phyloP scores from a whole-genome alignment of 73 alveolate species.

The Paramecium caudatum region DNA sequence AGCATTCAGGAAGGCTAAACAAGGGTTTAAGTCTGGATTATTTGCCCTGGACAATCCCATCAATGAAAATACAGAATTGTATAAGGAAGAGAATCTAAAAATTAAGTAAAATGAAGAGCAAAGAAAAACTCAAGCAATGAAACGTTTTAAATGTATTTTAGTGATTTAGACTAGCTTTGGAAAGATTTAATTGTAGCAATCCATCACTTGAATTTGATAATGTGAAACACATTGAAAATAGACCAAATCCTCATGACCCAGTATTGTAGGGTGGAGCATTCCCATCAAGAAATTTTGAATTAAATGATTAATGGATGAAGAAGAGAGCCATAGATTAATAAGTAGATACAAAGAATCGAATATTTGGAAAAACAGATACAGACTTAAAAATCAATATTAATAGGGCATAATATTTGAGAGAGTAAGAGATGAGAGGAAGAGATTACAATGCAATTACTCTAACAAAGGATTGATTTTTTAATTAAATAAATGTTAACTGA shows the following conservation, averaged over 20 bases:
- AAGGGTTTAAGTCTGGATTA: conserved; percentile 46
- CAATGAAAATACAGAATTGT: conserved; percentile 1
- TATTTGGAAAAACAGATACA: conserved; percentile 32
- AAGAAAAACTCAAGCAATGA: background rate
- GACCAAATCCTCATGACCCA: conserved; percentile 29
- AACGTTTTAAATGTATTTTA: conserved; percentile 35
- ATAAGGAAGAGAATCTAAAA: conserved; percentile 35
- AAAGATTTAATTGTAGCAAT: conserved; percentile 32
- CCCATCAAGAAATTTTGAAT: conserved; percentile 25
- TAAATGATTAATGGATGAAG: conserved; percentile 58
- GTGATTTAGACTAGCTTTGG: conserved; percentile 11
- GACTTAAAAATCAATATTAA: background rate
- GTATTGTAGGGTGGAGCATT: background rate
- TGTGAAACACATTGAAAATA: conserved; percentile 28
- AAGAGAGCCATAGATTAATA: background rate
- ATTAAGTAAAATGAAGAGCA: background rate
- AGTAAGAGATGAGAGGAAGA: conserved; percentile 63
- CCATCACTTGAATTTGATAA: conserved; percentile 64
- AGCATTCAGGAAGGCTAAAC: conserved; percentile 58
- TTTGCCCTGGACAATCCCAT: conserved; percentile 40
- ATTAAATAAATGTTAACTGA: conserved; percentile 58
- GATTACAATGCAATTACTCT: conserved; percentile 62
- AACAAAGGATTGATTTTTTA: conserved; percentile 9
- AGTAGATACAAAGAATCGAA: background rate
- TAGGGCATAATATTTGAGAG: conserved; percentile 55